These are phyloP conservation scores for Teunomyces atbi DNA, from an alignment of 805 yeast genomes.

Conservation along the genomic window DNA sequence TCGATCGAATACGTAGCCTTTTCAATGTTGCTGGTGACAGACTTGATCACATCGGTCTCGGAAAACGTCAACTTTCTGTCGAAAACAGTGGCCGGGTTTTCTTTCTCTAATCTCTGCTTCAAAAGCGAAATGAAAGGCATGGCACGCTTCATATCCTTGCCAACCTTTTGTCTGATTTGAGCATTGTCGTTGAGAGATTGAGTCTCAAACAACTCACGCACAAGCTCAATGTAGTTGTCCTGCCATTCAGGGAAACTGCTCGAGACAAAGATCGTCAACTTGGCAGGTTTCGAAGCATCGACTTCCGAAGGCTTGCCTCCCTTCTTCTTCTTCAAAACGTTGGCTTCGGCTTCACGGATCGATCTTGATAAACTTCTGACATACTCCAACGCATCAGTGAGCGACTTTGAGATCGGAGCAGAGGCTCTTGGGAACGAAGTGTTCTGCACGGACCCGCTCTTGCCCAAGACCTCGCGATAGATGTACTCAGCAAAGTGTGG, in stretches of 20 bases:
- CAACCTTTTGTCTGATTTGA: constrained; percentile 61
- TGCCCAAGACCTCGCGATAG: constrained; percentile 76
- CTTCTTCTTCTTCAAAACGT: constrained; percentile 76
- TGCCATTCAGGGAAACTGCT: constrained; percentile 77
- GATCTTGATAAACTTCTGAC: constrained; percentile 76
- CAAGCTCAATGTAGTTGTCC: constrained; percentile 59
- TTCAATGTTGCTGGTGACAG: constrained; percentile 54
- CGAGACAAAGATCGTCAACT: constrained; percentile 70
- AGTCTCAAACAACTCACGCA: constrained; percentile 68
- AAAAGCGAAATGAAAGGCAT: constrained; percentile 93
- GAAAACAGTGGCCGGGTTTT: constrained; percentile 76
- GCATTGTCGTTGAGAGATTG: constrained; percentile 65
- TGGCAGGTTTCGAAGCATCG: constrained; percentile 71
- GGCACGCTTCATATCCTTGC: constrained; percentile 93
- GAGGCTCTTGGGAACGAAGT: constrained; percentile 80
- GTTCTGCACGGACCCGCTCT: constrained; percentile 64
- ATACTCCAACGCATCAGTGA: constrained; percentile 71
- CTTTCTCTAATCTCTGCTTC: constrained; percentile 73
- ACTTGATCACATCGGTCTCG: constrained; percentile 66
- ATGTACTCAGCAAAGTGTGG: constrained; percentile 94
- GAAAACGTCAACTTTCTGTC: constrained; percentile 83
- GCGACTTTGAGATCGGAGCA: constrained; percentile 59
- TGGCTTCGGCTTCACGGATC: constrained; percentile 91
- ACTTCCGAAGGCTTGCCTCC: constrained; percentile 73
- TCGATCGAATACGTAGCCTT: constrained; percentile 59